Base-by-base conservation (phyloP, 2,329 filamentous ascomycete species). In the Fusarium mangiferae region DNA sequence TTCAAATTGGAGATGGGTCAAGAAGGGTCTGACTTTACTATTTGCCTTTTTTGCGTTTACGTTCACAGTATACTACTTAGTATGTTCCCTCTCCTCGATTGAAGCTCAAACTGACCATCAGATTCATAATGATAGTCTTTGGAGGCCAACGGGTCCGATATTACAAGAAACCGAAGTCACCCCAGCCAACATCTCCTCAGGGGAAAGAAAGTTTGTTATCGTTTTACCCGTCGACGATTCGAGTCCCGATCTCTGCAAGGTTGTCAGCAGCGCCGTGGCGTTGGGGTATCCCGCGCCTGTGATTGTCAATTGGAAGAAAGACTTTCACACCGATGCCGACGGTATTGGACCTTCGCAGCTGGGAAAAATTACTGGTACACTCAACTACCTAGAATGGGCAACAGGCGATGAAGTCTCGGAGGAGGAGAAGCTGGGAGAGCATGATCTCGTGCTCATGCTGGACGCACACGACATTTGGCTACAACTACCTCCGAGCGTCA, bases 401-500 rank as follows among this genome's bases (percentile, higher is more conserved):
- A 74, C 72, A 10, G 48, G 74, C 2, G 59, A 72, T 18, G 46
- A 66, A 17, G 68, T 51, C 7, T 33, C 74, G 2, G 62, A 67
- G 18, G 63, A 68, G 24, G 75, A 78, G 18, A 70, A 38, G 44
- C 60, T 78, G 3, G 68, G 60, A 12, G 74, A 80, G n/a, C 60
- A 81, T 22, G 79, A 80, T 30, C 39, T 80, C 20, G 67, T 80
- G 13, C 55, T 81, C 12, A 78, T 80, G 61, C 70, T 81, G 22
- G 79, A 80, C 45, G 79, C 78, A n/a, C 78, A 80, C 49, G 79
- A 80, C 41, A 66, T 80, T n/a, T 80, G 79, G 79, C 64, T 80
- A 18, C 79, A 80, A 55, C 65, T 80, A 2, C 79, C 79, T 3
- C 78, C 78, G 2, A 76, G 72, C n/a, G 75, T 80, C 6, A 71